Evolutionary conservation across 257 asterid species (phyloP).

Genomic region (Rhazya stricta): DNA sequence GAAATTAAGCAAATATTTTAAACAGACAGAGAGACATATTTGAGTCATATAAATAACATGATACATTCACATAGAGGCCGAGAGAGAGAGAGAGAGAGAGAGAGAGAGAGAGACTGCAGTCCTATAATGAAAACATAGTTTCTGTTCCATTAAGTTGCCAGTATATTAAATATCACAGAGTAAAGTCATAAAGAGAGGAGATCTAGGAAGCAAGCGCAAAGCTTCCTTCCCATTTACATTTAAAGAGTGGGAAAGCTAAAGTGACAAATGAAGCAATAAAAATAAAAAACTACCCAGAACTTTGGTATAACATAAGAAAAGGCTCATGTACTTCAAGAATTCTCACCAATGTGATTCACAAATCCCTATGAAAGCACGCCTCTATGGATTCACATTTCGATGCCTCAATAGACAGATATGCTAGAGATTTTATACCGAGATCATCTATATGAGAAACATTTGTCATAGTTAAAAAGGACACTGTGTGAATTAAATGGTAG

Average conservation of each 20-base stretch:
- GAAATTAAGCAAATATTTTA: conserved; percentile 4
- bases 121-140: background rate
- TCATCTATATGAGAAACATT: background rate
- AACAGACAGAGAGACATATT: background rate
- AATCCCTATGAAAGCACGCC: background rate
- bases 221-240: background rate
- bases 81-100: background rate
- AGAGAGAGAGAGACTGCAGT: no score
- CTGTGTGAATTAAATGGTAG: no score
- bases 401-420: background rate
- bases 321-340: background rate
- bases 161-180: background rate
- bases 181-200: background rate
- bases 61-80: background rate
- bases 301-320: background rate
- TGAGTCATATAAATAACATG: background rate
- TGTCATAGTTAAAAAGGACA: no score
- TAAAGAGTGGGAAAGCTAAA: background rate
- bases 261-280: background rate
- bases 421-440: background rate
- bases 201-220: background rate
- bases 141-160: background rate
- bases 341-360: background rate
- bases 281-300: background rate
- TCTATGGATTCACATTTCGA: background rate